Evolutionary conservation across 768 basidiomycete genomes (phyloP).

Genomic region (Artomyces pyxidatus): DNA sequence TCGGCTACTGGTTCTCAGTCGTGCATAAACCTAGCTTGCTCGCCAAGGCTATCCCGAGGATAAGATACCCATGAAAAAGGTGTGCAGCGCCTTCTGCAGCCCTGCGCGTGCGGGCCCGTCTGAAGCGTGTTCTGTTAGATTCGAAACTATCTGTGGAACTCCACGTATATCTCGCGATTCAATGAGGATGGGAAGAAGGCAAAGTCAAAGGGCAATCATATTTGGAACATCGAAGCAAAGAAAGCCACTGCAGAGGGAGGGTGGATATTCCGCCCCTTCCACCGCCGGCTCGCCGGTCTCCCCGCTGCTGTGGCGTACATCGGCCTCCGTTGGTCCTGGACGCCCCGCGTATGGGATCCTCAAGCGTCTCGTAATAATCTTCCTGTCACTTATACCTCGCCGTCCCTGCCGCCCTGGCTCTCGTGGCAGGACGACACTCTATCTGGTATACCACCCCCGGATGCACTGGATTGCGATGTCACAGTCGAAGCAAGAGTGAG

Average conservation of each 20-base stretch:
- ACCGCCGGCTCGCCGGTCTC: slow-evolving; percentile 77
- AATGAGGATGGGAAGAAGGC: slow-evolving; percentile 99
- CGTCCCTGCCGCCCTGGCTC: slow-evolving; percentile 79
- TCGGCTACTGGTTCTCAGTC: slow-evolving; percentile 4
- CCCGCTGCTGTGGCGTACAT: slow-evolving; percentile 78
- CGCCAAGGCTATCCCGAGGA: slow-evolving; percentile 85
- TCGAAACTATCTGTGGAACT: slow-evolving; percentile 93
- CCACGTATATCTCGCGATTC: slow-evolving; percentile 89
- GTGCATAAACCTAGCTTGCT: slow-evolving; percentile 48
- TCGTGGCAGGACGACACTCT: slow-evolving; percentile 78
- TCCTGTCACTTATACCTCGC: slow-evolving; percentile 73
- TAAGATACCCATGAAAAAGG: slow-evolving; percentile 95
- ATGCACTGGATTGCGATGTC: slow-evolving; percentile 69
- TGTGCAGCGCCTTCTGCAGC: slow-evolving; percentile 27
- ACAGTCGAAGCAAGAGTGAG: slow-evolving; percentile 69
- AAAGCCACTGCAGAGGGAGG: slow-evolving; percentile 62
- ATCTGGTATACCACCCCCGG: slow-evolving; percentile 69
- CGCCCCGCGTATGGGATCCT: slow-evolving; percentile 94
- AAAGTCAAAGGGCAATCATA: slow-evolving; percentile 98
- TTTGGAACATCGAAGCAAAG: slow-evolving; percentile 98
- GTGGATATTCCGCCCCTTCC: slow-evolving; percentile 87
- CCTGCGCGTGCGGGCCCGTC: slow-evolving; percentile 3
- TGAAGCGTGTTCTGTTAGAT: slow-evolving; percentile 39
- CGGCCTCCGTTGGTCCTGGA: slow-evolving; percentile 80
- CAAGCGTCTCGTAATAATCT: slow-evolving; percentile 80